Evolutionary conservation across 2,329 filamentous ascomycete species (phyloP).

Genomic region (Arthrobotrys iridis): DNA sequence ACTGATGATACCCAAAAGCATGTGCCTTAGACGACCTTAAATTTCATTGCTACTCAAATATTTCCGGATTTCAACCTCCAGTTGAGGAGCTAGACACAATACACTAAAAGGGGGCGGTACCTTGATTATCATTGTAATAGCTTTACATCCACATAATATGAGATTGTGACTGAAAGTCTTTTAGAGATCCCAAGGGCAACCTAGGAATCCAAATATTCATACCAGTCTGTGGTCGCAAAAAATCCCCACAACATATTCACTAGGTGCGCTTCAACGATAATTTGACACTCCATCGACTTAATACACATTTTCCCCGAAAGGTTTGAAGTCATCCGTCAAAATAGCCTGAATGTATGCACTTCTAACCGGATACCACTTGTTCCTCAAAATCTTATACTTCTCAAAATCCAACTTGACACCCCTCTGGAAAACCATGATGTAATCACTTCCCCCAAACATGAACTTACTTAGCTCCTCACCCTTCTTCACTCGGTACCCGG

Average conservation of each 20-base stretch:
- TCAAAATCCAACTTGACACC: constrained; percentile 55
- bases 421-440: constrained; percentile 62
- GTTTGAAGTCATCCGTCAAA: constrained; percentile 9
- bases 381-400: constrained; percentile 2
- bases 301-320: constrained; percentile 4
- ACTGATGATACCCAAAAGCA: not conserved
- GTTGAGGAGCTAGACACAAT: too few relatives aligned
- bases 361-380: constrained; percentile 23
- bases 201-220: too few relatives aligned
- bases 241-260: too few relatives aligned
- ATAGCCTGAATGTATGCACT: constrained; percentile 22
- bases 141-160: too few relatives aligned
- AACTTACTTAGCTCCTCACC: constrained; percentile 64
- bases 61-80: too few relatives aligned
- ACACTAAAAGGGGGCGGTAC: too few relatives aligned
- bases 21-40: not conserved
- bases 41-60: too few relatives aligned
- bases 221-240: too few relatives aligned
- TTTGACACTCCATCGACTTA: not conserved
- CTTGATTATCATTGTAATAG: too few relatives aligned
- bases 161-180: too few relatives aligned
- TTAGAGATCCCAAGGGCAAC: too few relatives aligned
- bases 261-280: too few relatives aligned
- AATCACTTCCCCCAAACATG: constrained; percentile 64
- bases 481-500: constrained; percentile 59